Conservation (phyloP, 768 basidiomycete species). For the Xanthoconium purpureum region DNA sequence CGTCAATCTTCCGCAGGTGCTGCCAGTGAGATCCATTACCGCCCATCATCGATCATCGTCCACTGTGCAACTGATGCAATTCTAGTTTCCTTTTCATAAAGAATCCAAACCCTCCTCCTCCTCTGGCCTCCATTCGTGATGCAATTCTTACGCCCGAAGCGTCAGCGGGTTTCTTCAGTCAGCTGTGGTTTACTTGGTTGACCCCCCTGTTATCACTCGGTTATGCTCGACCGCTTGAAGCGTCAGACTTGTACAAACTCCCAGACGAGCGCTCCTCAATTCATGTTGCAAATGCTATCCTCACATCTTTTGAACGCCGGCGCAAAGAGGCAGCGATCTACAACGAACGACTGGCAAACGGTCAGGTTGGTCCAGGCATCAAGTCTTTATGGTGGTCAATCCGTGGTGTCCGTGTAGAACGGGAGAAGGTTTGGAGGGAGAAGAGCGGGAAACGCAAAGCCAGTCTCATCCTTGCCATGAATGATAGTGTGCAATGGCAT, state of each 20-base stretch:
- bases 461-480: slow-evolving; percentile 67
- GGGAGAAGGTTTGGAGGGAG: slow-evolving; percentile 64
- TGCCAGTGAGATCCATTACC: neutral
- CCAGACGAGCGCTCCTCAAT: slow-evolving; percentile 58
- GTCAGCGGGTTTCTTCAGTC: slow-evolving; percentile 54
- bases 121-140: slow-evolving; percentile 57
- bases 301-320: slow-evolving; percentile 60
- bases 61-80: neutral
- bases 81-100: slow-evolving; percentile 14
- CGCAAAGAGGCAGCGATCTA: slow-evolving; percentile 58
- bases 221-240: slow-evolving; percentile 77
- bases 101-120: slow-evolving; percentile 32
- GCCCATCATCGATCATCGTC: neutral
- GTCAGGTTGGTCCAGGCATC: slow-evolving; percentile 57
- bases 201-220: slow-evolving; percentile 69
- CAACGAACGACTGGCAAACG: slow-evolving; percentile 64
- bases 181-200: slow-evolving; percentile 74
- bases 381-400: slow-evolving; percentile 60
- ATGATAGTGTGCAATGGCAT: slow-evolving; percentile 74
- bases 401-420: slow-evolving; percentile 42
- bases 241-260: slow-evolving; percentile 77
- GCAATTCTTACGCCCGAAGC: slow-evolving; percentile 63
- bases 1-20: slow-evolving; percentile 2
- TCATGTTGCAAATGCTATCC: slow-evolving; percentile 59
- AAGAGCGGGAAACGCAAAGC: slow-evolving; percentile 58